These are phyloP conservation scores for Pestalotiopsis sp. DNA, from an alignment of 2,329 filamentous ascomycete genomes.

Conservation along the genomic window DNA sequence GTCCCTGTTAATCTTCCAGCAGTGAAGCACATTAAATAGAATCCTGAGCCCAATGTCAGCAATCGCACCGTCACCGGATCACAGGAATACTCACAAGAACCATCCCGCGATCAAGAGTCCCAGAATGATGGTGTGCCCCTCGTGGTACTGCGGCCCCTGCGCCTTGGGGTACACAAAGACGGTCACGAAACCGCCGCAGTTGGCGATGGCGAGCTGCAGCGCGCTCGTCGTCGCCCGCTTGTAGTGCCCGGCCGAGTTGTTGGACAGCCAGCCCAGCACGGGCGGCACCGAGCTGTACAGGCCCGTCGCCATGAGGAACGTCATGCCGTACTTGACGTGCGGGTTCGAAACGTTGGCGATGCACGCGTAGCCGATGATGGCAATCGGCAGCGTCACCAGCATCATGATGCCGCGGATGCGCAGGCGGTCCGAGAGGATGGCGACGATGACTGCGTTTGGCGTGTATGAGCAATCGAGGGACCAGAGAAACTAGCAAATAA, in stretches of 20 bases:
- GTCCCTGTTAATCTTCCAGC: conserved; percentile 63
- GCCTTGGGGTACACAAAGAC: conserved; percentile 62
- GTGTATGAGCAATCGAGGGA: too few relatives aligned
- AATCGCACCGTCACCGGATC: not conserved
- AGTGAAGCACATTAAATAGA: conserved; percentile 62
- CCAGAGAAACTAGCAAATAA: too few relatives aligned
- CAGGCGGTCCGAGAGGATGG: conserved; percentile 62
- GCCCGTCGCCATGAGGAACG: conserved; percentile 67
- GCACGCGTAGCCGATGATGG: conserved; percentile 66
- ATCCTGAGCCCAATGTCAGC: conserved; percentile 41
- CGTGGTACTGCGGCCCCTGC: conserved; percentile 59
- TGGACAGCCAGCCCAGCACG: conserved; percentile 66
- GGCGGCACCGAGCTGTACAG: conserved; percentile 65
- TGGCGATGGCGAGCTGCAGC: conserved; percentile 66
- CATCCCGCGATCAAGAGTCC: conserved; percentile 62
- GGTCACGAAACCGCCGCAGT: conserved; percentile 67
- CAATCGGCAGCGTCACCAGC: conserved; percentile 63
- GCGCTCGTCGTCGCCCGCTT: conserved; percentile 69
- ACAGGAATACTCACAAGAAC: conserved; percentile 58
- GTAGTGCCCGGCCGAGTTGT: conserved; percentile 70
- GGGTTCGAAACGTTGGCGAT: conserved; percentile 58
- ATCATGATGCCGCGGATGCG: conserved; percentile 62
- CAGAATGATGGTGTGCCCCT: conserved; percentile 63
- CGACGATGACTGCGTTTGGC: conserved; percentile 43
- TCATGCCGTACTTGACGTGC: conserved; percentile 63